phyloP scores from a whole-genome alignment of 75 land plant species.

The Cupressus sempervirens region DNA sequence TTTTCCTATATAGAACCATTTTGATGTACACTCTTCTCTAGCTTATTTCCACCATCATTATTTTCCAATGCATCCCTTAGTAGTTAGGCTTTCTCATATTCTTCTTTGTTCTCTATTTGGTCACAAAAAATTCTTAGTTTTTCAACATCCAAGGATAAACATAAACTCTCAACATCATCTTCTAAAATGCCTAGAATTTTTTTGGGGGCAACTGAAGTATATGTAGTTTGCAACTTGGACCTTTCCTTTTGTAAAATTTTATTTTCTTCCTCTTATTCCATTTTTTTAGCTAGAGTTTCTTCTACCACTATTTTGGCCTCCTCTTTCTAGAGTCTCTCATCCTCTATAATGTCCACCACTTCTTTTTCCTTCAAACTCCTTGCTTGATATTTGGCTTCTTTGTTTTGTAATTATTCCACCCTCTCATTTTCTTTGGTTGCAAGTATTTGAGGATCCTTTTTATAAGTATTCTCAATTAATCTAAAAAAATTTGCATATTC shows the following conservation, averaged over 20 bases:
- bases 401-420: no score
- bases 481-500: slow-evolving; percentile 78
- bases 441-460: slow-evolving; percentile 75
- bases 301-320: slow-evolving; percentile 77
- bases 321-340: slow-evolving; percentile 70
- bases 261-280: slow-evolving; percentile 84
- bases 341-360: slow-evolving; percentile 67
- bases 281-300: slow-evolving; percentile 72
- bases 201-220: slow-evolving; percentile 37
- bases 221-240: slow-evolving; percentile 60
- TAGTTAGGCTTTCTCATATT: slow-evolving; percentile 32
- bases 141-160: slow-evolving; percentile 50
- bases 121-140: slow-evolving; percentile 62
- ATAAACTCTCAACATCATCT: no score
- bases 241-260: slow-evolving; percentile 84
- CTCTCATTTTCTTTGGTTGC: slow-evolving; percentile 79
- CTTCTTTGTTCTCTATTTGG: slow-evolving; percentile 45
- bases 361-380: slow-evolving; percentile 81
- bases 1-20: slow-evolving; percentile 25
- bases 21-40: slow-evolving; percentile 15
- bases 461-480: slow-evolving; percentile 88
- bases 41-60: neutral
- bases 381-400: slow-evolving; percentile 72
- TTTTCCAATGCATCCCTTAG: slow-evolving; percentile 34
- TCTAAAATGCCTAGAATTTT: slow-evolving; percentile 38